A percentile compares a stretch with the other conserved stretches of the same genome.
phyloP scores from a whole-genome alignment of 768 basidiomycete species.

The Coprinopsis cinerea region DNA sequence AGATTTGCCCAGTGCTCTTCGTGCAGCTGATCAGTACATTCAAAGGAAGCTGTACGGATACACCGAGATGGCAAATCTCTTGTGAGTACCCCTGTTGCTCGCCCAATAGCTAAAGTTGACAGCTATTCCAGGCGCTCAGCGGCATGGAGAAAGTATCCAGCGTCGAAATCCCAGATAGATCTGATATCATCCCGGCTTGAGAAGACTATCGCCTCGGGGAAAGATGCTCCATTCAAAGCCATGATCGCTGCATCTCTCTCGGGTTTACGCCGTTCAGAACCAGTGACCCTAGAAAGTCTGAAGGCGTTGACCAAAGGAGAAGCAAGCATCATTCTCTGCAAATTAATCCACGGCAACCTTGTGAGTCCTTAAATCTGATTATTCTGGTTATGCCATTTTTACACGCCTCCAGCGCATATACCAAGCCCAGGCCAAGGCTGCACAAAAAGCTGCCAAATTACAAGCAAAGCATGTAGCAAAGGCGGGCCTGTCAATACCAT shows the following conservation, averaged over 20 bases:
- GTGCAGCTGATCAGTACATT: background rate
- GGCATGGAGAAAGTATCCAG: background rate
- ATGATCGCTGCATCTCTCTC: background rate
- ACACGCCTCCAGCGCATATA: background rate
- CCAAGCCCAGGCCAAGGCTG: conserved; percentile 19
- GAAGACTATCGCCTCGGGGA: background rate
- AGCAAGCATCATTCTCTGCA: background rate
- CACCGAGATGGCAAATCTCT: background rate
- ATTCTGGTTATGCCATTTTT: background rate
- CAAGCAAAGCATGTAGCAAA: conserved; percentile 2
- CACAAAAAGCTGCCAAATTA: conserved; percentile 42
- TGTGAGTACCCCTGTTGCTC: background rate
- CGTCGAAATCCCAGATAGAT: background rate
- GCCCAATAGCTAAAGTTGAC: background rate
- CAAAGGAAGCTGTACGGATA: background rate
- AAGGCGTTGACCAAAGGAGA: conserved; percentile 3
- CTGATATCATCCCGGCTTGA: background rate
- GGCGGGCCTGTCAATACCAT: too few species aligned
- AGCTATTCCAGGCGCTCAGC: background rate
- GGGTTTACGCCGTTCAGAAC: background rate
- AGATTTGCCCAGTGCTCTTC: background rate
- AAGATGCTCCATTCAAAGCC: background rate
- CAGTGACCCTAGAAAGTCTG: background rate
- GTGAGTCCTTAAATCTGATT: background rate
- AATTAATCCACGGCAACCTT: background rate